Evolutionary conservation across 1,139 yeast genomes (phyloP).

Genomic region (Suhomyces coccinellae): DNA sequence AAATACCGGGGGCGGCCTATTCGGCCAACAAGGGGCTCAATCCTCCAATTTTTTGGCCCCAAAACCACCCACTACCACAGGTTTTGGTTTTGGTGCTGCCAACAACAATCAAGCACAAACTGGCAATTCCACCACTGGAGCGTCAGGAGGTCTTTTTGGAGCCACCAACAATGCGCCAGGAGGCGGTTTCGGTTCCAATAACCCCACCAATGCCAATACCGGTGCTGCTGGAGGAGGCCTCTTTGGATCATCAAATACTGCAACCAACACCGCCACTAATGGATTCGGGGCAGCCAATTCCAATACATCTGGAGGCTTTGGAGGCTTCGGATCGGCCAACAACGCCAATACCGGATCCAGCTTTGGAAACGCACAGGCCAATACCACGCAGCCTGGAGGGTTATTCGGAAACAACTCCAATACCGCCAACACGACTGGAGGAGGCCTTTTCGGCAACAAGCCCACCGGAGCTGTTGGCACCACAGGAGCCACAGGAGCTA

Average conservation of each 20-base stretch:
- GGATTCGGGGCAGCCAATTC: constrained; percentile 15
- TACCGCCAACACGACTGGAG: background rate
- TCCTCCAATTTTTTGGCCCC: constrained; percentile 10
- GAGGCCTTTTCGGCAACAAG: constrained; percentile 16
- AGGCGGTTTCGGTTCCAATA: constrained; percentile 7
- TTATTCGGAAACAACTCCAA: background rate
- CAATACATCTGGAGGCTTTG: constrained; percentile 3
- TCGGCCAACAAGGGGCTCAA: constrained; percentile 9
- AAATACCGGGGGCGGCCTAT: constrained; percentile 9
- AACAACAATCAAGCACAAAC: constrained; percentile 3
- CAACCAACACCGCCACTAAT: constrained; percentile 4
- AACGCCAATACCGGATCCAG: background rate
- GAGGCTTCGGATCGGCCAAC: constrained; percentile 5
- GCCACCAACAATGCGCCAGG: constrained; percentile 5
- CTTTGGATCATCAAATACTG: constrained; percentile 13
- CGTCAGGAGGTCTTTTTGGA: constrained; percentile 6
- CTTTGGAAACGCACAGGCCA: background rate
- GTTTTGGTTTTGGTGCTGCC: constrained; percentile 8
- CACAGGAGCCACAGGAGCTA: too few species aligned
- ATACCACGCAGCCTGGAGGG: background rate
- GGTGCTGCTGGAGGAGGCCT: constrained; percentile 13
- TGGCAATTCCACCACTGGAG: background rate
- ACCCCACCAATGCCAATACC: background rate
- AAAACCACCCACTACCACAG: constrained; percentile 8
- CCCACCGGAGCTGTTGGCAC: constrained; percentile 8